Evolutionary conservation across 2,329 filamentous ascomycete species (phyloP), one percentile per base, ranked within the genome.

Genomic region (Hortaea sp.): DNA sequence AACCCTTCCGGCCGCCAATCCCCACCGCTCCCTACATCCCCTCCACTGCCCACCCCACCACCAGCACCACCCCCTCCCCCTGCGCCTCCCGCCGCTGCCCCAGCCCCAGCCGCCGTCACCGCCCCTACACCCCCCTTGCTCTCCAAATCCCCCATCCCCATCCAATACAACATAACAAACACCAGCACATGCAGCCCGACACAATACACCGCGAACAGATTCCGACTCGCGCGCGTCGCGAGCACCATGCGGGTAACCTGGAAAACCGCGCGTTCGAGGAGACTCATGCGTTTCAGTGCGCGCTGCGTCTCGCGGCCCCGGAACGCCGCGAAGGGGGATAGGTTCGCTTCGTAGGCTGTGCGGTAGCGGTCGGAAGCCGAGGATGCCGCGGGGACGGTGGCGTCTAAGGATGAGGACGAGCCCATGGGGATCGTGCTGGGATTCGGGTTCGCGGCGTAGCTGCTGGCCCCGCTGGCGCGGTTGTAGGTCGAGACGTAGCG

Each of bases 251-350:
- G 78, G 41, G 90, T 95, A 44, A 95, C 76, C 31, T 88, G 89
- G 67, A 94, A 94, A 4, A 98, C 84, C 41, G 88, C 79, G 35
- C 92, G 76, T 66, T 98, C 92, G 0, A 89, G 88, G 6, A 95
- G 70, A 58, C 83, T 90, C 88, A 98, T 94, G 38, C 89, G 81
- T 60, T 88, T 88, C 66, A 95, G 89, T 1, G 90, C 92, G 41
- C 94, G 76, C 5, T 88, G 84, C 34, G 85, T 89, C 69, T 98
- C 94, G 43, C 90, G 79, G n/a, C 90, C 89, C 39, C 90, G 77
- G 70, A 98, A 98, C 2, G 88, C 88, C 28, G 90, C 89, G 64
- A 98, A 98, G 0, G 92, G 92, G 7, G 88, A 95, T 42, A 98
- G 84, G 60, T 92, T 94, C 38, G 85, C 86, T 69, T 98, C 92